Evolutionary conservation across 352 stramenopile species (phyloP).

Genomic region (Halophytophthora polymorphica): DNA sequence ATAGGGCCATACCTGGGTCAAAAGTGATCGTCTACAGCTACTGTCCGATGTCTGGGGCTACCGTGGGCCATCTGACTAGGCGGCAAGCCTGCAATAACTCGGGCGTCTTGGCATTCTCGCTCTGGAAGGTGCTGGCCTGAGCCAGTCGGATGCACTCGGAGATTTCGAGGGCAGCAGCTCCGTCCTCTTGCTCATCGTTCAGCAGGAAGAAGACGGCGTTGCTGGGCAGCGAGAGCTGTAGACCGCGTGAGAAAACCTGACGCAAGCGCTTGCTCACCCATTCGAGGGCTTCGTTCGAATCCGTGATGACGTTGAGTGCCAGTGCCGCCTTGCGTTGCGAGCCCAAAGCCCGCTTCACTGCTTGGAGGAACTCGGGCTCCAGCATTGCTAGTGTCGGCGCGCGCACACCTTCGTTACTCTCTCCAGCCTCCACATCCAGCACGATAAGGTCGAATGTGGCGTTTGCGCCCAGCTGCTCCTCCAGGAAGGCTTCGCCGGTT

Average conservation of each 20-base stretch:
- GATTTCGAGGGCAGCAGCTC: neutral
- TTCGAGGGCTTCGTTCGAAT: slow-evolving; percentile 26
- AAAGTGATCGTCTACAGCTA: neutral
- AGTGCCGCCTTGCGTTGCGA: slow-evolving; percentile 26
- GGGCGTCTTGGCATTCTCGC: slow-evolving; percentile 20
- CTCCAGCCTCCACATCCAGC: slow-evolving; percentile 66
- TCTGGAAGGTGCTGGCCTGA: slow-evolving; percentile 20
- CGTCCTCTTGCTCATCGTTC: slow-evolving; percentile 13
- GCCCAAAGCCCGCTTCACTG: slow-evolving; percentile 23
- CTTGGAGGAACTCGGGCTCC: slow-evolving; percentile 28
- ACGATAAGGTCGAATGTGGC: slow-evolving; percentile 41
- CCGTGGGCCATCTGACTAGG: slow-evolving; percentile 11
- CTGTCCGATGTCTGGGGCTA: neutral
- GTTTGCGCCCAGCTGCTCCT: slow-evolving; percentile 8
- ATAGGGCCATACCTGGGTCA: too few relatives aligned
- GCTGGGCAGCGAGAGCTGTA: slow-evolving; percentile 28
- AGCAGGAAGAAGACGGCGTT: slow-evolving; percentile 48
- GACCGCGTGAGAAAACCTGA: slow-evolving; percentile 24
- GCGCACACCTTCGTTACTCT: slow-evolving; percentile 26
- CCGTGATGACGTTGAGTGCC: slow-evolving; percentile 60
- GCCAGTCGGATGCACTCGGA: slow-evolving; percentile 14
- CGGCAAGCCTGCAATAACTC: slow-evolving; percentile 17
- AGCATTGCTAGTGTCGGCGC: slow-evolving; percentile 48
- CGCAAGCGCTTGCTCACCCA: slow-evolving; percentile 24
- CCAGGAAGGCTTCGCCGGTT: slow-evolving; percentile 45